These are phyloP conservation scores for Aspergillus tanneri DNA, from an alignment of 2,329 filamentous ascomycete species.

Conservation along the genomic window DNA sequence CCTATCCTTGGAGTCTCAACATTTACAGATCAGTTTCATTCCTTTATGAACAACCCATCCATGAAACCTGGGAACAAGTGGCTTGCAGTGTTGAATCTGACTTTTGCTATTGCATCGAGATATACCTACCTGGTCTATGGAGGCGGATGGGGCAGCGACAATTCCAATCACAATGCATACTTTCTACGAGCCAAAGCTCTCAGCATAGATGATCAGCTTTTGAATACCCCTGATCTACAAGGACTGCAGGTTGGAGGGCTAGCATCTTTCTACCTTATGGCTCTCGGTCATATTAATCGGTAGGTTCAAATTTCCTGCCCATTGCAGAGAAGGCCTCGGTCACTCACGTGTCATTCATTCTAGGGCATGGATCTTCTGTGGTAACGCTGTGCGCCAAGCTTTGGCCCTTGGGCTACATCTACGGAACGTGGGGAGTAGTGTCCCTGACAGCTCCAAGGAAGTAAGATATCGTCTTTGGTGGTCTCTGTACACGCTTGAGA, in stretches of 20 bases:
- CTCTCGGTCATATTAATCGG: constrained; percentile 45
- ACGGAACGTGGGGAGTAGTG: constrained; percentile 38
- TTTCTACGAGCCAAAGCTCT: constrained; percentile 43
- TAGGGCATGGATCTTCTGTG: constrained; percentile 46
- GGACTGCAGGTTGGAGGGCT: constrained; percentile 46
- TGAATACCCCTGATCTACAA: constrained; percentile 45
- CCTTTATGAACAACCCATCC: constrained; percentile 36
- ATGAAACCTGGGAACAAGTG: constrained; percentile 41
- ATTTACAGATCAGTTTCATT: constrained; percentile 44
- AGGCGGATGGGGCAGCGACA: constrained; percentile 35
- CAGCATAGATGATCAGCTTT: constrained; percentile 39
- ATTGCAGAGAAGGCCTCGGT: background rate
- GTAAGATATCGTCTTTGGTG: constrained; percentile 48
- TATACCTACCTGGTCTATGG: constrained; percentile 40
- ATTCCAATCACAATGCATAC: constrained; percentile 41
- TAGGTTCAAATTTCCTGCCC: constrained; percentile 19
- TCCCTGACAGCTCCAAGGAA: constrained; percentile 43
- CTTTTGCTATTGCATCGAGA: constrained; percentile 45
- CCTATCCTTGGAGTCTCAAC: constrained; percentile 44
- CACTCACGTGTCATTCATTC: constrained; percentile 2
- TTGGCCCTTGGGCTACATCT: constrained; percentile 45
- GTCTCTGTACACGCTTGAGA: constrained; percentile 45
- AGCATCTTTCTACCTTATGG: constrained; percentile 43
- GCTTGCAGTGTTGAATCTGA: constrained; percentile 47
- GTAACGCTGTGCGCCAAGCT: constrained; percentile 42